Evolutionary conservation across 768 basidiomycete genomes (phyloP).

Genomic region (Panaeolus papilionaceus): DNA sequence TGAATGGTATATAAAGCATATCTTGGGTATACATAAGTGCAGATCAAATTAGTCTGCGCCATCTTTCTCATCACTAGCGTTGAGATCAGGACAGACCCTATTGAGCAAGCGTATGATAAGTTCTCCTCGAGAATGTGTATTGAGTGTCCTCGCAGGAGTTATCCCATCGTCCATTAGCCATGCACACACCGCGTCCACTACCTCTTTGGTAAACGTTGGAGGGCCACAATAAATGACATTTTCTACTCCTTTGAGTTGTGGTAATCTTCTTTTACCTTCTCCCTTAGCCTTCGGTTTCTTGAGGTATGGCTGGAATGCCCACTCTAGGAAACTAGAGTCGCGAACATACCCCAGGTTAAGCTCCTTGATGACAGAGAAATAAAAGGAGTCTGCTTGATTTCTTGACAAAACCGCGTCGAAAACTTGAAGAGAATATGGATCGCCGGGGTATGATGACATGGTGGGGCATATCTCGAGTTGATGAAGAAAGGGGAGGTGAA

Average conservation of each 20-base stretch:
- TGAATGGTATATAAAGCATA: background rate
- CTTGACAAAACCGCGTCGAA: background rate
- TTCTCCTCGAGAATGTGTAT: background rate
- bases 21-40: background rate
- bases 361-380: constrained; percentile 9
- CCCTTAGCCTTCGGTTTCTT: constrained; percentile 1
- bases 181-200: constrained; percentile 4
- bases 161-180: background rate
- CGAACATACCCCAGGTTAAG: background rate
- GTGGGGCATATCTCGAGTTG: constrained; percentile 3
- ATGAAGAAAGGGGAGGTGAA: constrained; percentile 6
- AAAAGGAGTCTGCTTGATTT: background rate
- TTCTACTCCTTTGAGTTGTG: background rate
- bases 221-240: constrained; percentile 7
- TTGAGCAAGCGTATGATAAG: background rate
- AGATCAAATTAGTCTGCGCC: background rate
- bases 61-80: background rate
- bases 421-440: constrained; percentile 4
- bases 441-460: background rate
- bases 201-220: background rate
- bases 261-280: background rate
- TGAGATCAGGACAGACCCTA: background rate
- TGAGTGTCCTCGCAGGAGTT: constrained; percentile 2
- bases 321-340: background rate
- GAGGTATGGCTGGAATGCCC: constrained; percentile 4